Evolutionary conservation across 2,329 filamentous ascomycete genomes (phyloP).

Genomic region (Nectriaceae sp.): DNA sequence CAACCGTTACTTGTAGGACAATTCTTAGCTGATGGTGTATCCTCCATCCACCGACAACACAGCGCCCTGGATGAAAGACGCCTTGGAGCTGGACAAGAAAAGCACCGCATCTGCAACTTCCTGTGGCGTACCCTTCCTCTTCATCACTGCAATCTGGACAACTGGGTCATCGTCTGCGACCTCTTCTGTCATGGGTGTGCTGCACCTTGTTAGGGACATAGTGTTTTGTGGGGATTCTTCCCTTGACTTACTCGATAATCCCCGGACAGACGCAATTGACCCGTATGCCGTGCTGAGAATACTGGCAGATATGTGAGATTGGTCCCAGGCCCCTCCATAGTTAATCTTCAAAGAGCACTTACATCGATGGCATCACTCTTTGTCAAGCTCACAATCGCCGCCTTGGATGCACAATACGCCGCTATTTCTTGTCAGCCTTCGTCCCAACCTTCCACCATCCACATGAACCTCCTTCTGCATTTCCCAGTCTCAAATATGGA

Average conservation of each 20-base stretch:
- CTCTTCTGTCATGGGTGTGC: conserved; percentile 44
- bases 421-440: conserved; percentile 12
- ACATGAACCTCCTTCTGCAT: too few relatives aligned
- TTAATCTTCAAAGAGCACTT: conserved; percentile 11
- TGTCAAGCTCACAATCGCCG: conserved; percentile 45
- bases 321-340: background rate
- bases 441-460: conserved; percentile 13
- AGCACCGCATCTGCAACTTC: conserved; percentile 49
- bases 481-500: background rate
- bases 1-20: background rate
- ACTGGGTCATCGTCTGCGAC: conserved; percentile 37
- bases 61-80: conserved; percentile 47
- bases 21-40: conserved; percentile 37
- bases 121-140: conserved; percentile 43
- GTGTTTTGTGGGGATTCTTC: too few relatives aligned
- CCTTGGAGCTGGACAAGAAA: conserved; percentile 46
- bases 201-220: conserved; percentile 6
- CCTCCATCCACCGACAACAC: conserved; percentile 47
- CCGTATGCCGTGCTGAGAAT: conserved; percentile 45
- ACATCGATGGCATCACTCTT: conserved; percentile 49
- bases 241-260: conserved; percentile 38
- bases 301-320: conserved; percentile 27
- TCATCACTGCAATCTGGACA: conserved; percentile 38
- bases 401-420: conserved; percentile 48
- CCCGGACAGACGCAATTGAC: conserved; percentile 50